Evolutionary conservation across 1,284 basidiomycete genomes (phyloP).

Genomic region (Ceratobasidium sp.): DNA sequence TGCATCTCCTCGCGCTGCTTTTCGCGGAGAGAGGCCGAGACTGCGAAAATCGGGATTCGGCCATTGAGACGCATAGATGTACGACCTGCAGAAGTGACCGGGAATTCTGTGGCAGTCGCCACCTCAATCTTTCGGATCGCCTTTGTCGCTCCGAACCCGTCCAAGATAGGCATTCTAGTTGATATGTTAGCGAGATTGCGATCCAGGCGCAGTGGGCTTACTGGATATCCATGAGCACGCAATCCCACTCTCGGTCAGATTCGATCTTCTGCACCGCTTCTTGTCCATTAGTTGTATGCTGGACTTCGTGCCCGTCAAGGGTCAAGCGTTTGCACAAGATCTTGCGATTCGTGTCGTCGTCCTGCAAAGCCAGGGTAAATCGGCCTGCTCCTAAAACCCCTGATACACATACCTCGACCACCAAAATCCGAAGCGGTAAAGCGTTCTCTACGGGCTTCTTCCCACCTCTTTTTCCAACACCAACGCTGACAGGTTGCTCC

Average conservation of each 20-base stretch:
- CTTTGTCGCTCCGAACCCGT: slow-evolving; percentile 78
- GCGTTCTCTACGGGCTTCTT: slow-evolving; percentile 8
- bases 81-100: slow-evolving; percentile 39
- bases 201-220: slow-evolving; percentile 54
- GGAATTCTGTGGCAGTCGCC: not conserved
- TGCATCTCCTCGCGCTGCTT: slow-evolving; percentile 69
- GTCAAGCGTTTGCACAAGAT: slow-evolving; percentile 77
- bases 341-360: slow-evolving; percentile 80
- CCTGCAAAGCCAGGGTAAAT: slow-evolving; percentile 55
- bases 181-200: slow-evolving; percentile 6
- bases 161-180: slow-evolving; percentile 81
- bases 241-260: slow-evolving; percentile 74
- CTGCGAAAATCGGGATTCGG: slow-evolving; percentile 84
- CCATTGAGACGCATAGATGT: slow-evolving; percentile 68
- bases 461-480: slow-evolving; percentile 19
- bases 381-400: not conserved
- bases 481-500: slow-evolving; percentile 17
- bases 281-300: slow-evolving; percentile 79
- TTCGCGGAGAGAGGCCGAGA: slow-evolving; percentile 80
- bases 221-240: slow-evolving; percentile 88
- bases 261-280: slow-evolving; percentile 74
- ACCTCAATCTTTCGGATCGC: slow-evolving; percentile 72
- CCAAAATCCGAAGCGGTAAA: slow-evolving; percentile 65
- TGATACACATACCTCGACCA: slow-evolving; percentile 70
- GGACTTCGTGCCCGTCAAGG: slow-evolving; percentile 73